Base-by-base conservation (phyloP, 192 early-diverging fungal genomes). In the Gorgonomyces haynaldii region DNA sequence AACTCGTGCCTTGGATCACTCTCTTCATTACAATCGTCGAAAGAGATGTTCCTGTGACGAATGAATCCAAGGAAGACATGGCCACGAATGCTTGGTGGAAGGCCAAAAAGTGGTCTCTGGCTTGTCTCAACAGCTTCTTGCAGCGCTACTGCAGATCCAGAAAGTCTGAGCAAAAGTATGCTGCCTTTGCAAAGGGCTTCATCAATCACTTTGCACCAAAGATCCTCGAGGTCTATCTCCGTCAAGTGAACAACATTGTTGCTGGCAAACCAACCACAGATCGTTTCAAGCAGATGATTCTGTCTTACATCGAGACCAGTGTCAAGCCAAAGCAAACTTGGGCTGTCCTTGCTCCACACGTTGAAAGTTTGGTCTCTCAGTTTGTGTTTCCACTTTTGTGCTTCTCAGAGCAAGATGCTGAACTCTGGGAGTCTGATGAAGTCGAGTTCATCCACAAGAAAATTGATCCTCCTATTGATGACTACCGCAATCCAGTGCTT, bases 331-430 rank as follows among this genome's bases (percentile, higher is more conserved):
- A 89, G 68, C 64, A 67, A 4, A 88, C 89, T 2, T 98, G 95
- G 95, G 76, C 78, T 52, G 72, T 91, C 52, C 63, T 96, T 45
- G 89, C 90, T 65, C 81, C 86, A 25, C 85, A 95, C 53, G 66
- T 78, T 15, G 80, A 81, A 48, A 72, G 76, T 2, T 66, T 98
- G 28, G 74, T 96, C 16, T 61, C 78, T n/a, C 79, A 89, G 34
- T 95, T 85, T 62, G 83, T 95, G 48, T 96, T 89, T 74, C 91
- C 91, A 52, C 81, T 85, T 42, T 58, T 98, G 37, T 94, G 86
- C 72, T 93, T 95, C 57, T 80, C 79, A 56, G 54, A 73, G 17
- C 74, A 75, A 35, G 95, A 98, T 57, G 71, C 83, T 53, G 72
- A 86, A 62, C 74, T 93, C 19, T 98, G 95, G 95, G 67, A 81